These are phyloP conservation scores for Papiliotrema fonsecae DNA, from an alignment of 1,284 basidiomycete species.

Conservation along the genomic window DNA sequence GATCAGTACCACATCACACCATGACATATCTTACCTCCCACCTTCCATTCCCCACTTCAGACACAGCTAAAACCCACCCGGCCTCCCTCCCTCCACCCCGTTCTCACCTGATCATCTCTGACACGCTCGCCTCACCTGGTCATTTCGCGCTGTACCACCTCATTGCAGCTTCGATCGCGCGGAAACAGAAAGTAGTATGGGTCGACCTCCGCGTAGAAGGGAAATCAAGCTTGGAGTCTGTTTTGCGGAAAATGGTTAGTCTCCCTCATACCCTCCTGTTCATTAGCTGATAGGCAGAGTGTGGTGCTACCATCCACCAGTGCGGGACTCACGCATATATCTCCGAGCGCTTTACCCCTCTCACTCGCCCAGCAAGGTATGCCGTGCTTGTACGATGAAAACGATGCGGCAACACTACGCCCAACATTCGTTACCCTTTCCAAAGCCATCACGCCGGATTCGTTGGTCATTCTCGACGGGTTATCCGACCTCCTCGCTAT, in stretches of 20 bases:
- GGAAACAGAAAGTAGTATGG: constrained; percentile 26
- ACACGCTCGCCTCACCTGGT: constrained; percentile 37
- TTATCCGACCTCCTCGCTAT: constrained; percentile 30
- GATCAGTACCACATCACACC: too few relatives aligned
- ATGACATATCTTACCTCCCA: constrained; percentile 36
- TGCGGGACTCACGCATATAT: constrained; percentile 19
- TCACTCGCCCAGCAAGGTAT: not conserved
- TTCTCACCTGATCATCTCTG: constrained; percentile 40
- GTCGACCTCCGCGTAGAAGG: constrained; percentile 41
- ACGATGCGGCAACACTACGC: constrained; percentile 14
- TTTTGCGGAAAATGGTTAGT: constrained; percentile 39
- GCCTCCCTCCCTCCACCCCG: constrained; percentile 29
- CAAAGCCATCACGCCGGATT: not conserved
- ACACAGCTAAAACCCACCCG: not conserved
- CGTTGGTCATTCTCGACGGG: constrained; percentile 41
- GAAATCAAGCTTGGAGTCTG: constrained; percentile 26
- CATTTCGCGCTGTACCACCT: constrained; percentile 42
- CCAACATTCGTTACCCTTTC: constrained; percentile 23
- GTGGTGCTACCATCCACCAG: constrained; percentile 16
- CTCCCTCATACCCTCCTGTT: not conserved
- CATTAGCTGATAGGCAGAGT: constrained; percentile 16
- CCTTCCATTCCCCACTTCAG: constrained; percentile 23
- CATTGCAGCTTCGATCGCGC: constrained; percentile 23
- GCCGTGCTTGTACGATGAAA: constrained; percentile 21
- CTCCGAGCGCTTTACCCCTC: constrained; percentile 23